Base-by-base conservation (phyloP, 345 rosid species). In the Viola odorata region DNA sequence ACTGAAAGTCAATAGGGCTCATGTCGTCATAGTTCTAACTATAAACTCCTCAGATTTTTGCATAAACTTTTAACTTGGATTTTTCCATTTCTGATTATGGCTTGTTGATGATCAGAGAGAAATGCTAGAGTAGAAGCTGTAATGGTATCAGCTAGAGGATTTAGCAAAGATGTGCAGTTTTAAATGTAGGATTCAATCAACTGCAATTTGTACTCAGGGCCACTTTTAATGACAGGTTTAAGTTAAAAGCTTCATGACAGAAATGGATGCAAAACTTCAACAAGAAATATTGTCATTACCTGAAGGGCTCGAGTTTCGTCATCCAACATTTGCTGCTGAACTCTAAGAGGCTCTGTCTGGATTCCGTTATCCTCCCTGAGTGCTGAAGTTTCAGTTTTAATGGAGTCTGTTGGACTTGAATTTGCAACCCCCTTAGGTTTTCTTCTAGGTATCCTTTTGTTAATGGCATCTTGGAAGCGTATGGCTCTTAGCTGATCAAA, bases 231-330 rank as follows among this genome's bases (percentile, higher is more conserved):
- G 32, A 23, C 32, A 23, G 32, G 1, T 4, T 47, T 0, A 7
- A 45, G 37, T 32, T 37, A 42, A 32, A 55, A 49, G 15, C 8
- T 12, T 36, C 7, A 11, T 14, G 1, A 5, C 8, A 32, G n/a
- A 68, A 64, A 14, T 0, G 16, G 41, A n/a, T 38, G 41, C 12
- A 5, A 1, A 36, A 37, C 16, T 54, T 41, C 39, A 41, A 64
- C 38, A 61, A 66, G 7, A 70, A 5, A 41, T 39, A 58, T 53
- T 60, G 57, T 44, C 50, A 57, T 81, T 75, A 88, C 97, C 85
- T 94, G 96, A 75, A 94, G 96, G 50, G 91, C 84, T 62, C 78
- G 91, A 58, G 99, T 94, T 77, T 94, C 97, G 65, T 90, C 82
- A 67, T 88, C 99, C 79, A 94, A 74, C 53, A 86, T 72, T 63